Conservation (phyloP, 768 basidiomycete genomes). For the Lyophyllum shimeji region DNA sequence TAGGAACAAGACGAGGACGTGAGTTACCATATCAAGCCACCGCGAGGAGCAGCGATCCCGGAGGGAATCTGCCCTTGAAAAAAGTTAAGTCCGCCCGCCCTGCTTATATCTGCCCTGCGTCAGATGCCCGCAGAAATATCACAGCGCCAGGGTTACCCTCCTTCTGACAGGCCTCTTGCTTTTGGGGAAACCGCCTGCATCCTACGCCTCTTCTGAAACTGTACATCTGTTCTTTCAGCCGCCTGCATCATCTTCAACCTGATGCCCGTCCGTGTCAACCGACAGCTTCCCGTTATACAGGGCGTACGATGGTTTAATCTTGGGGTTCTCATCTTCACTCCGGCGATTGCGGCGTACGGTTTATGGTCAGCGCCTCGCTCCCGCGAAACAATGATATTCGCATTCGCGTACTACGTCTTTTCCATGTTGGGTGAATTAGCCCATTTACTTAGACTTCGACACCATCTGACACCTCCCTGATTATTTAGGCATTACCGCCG, state of each 20-base stretch:
- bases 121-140: constrained; percentile 12
- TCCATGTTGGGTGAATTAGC: constrained; percentile 72
- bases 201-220: neutral
- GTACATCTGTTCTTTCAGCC: neutral
- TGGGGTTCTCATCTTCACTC: constrained; percentile 66
- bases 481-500: constrained; percentile 48
- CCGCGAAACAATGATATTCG: constrained; percentile 58
- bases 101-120: constrained; percentile 10
- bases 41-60: constrained; percentile 16
- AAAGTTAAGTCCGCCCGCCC: constrained; percentile 19
- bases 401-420: constrained; percentile 74
- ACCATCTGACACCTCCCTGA: constrained; percentile 12
- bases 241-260: neutral
- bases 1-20: constrained; percentile 7
- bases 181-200: neutral
- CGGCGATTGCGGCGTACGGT: constrained; percentile 71
- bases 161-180: constrained; percentile 2
- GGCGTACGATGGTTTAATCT: constrained; percentile 81
- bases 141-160: constrained; percentile 6
- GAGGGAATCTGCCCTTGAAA: constrained; percentile 18
- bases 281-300: constrained; percentile 46
- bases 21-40: constrained; percentile 15
- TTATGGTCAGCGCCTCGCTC: constrained; percentile 44
- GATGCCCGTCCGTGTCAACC: constrained; percentile 17
- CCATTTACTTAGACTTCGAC: constrained; percentile 12